phyloP scores from a whole-genome alignment of 768 basidiomycete species.

The Tubosaeta brunneosetosa region DNA sequence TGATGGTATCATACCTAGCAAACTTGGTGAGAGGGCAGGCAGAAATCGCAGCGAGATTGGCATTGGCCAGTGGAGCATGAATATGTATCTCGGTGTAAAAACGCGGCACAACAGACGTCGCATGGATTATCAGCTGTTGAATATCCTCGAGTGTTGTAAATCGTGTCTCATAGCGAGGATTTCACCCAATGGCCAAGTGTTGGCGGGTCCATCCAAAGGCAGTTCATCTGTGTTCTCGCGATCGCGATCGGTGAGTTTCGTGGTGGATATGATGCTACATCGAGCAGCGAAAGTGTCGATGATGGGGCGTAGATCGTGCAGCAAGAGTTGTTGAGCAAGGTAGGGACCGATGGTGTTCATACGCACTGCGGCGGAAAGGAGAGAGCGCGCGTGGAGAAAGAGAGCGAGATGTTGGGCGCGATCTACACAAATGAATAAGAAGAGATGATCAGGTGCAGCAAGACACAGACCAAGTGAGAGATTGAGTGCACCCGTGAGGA shows the following conservation, averaged over 20 bases:
- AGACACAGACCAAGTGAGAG: conserved; percentile 56
- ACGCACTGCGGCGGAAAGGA: conserved; percentile 89
- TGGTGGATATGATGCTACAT: conserved; percentile 48
- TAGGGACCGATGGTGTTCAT: conserved; percentile 93
- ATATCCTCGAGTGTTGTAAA: conserved; percentile 91
- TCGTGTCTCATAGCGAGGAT: conserved; percentile 88
- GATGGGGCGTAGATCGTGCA: conserved; percentile 66
- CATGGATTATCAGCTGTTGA: conserved; percentile 64
- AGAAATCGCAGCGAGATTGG: conserved; percentile 84
- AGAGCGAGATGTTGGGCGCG: conserved; percentile 83
- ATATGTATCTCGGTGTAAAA: conserved; percentile 7
- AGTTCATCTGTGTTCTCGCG: conserved; percentile 11
- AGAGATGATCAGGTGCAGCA: background rate
- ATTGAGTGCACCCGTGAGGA: conserved; percentile 72
- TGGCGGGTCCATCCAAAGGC: conserved; percentile 61
- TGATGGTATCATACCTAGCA: conserved; percentile 93
- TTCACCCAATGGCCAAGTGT: conserved; percentile 96
- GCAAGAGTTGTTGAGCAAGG: conserved; percentile 79
- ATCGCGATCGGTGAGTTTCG: conserved; percentile 26
- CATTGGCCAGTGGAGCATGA: conserved; percentile 50
- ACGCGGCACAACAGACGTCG: background rate
- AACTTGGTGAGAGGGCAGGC: conserved; percentile 92
- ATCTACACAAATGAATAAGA: conserved; percentile 41
- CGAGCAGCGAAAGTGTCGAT: conserved; percentile 50
- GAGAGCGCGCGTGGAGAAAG: conserved; percentile 85